Evolutionary conservation across 805 yeast genomes (phyloP).

Genomic region (Suhomyces pyralidae): DNA sequence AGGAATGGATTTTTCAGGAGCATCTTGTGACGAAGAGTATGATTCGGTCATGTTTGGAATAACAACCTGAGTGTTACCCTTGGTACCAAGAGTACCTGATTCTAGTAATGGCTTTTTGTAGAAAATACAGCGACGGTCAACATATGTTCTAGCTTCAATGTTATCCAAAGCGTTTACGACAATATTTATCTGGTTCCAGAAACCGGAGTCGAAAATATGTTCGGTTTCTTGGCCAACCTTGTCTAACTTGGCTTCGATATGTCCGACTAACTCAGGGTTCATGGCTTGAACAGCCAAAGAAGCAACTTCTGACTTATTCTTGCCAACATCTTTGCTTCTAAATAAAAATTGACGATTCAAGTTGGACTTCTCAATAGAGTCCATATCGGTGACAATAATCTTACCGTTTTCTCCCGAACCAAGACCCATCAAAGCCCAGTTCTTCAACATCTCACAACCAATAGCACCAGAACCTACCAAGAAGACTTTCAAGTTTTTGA

Average conservation of each 20-base stretch:
- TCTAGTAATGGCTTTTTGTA: slow-evolving; percentile 88
- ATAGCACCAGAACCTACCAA: slow-evolving; percentile 97
- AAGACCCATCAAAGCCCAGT: slow-evolving; percentile 96
- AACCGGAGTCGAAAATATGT: slow-evolving; percentile 73
- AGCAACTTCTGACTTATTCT: slow-evolving; percentile 86
- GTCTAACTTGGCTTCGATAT: slow-evolving; percentile 72
- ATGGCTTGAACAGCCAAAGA: slow-evolving; percentile 77
- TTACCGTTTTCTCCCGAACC: slow-evolving; percentile 90
- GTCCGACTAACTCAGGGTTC: slow-evolving; percentile 81
- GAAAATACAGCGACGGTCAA: slow-evolving; percentile 94
- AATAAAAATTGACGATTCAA: slow-evolving; percentile 94
- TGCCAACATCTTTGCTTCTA: slow-evolving; percentile 92
- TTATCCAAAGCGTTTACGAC: slow-evolving; percentile 97
- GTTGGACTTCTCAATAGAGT: slow-evolving; percentile 92
- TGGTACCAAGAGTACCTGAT: slow-evolving; percentile 96
- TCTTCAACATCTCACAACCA: slow-evolving; percentile 97
- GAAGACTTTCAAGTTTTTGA: slow-evolving; percentile 79
- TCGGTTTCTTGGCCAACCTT: slow-evolving; percentile 95
- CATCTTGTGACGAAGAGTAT: slow-evolving; percentile 94
- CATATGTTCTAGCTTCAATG: slow-evolving; percentile 96
- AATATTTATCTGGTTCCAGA: slow-evolving; percentile 81
- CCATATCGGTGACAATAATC: slow-evolving; percentile 86
- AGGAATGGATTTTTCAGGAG: slow-evolving; percentile 97
- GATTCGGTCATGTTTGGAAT: slow-evolving; percentile 93
- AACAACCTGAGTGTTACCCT: slow-evolving; percentile 96